Evolutionary conservation across 257 asterid genomes (phyloP).

Genomic region (Solanum habrochaites): DNA sequence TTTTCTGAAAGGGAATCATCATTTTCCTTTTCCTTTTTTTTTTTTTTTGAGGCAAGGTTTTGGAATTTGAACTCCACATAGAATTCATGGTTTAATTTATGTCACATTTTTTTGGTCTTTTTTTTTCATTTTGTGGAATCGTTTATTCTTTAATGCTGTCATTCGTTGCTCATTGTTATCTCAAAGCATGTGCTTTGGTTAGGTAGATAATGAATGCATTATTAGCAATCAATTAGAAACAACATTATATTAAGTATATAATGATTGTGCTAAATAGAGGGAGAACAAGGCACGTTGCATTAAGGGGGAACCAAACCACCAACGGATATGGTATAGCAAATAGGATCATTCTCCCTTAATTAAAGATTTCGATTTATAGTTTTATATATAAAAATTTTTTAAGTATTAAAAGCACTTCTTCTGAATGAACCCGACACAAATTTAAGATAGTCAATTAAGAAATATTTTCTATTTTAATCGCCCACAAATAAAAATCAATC

Average conservation of each 20-base stretch:
- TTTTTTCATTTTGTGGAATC: not conserved
- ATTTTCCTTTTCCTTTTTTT: not conserved
- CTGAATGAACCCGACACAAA: rapidly evolving
- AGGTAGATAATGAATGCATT: not conserved
- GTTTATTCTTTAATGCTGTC: not conserved
- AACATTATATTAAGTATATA: not conserved
- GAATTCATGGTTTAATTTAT: not conserved
- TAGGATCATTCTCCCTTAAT: no score
- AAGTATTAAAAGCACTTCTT: no score
- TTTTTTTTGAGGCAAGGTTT: no score
- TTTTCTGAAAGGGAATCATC: not conserved
- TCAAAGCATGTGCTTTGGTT: not conserved
- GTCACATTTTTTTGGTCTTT: no score
- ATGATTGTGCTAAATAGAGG: not conserved
- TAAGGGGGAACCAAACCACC: not conserved
- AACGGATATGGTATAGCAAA: no score
- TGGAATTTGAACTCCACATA: not conserved
- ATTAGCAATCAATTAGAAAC: not conserved
- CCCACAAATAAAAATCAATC: no score
- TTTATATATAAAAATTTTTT: no score
- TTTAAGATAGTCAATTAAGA: not conserved
- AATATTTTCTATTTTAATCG: not conserved
- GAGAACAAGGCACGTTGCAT: not conserved
- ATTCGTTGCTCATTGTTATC: no score
- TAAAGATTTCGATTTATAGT: no score